These are phyloP conservation scores for Pisolithus orientalis DNA, from an alignment of 768 basidiomycete species.

Conservation along the genomic window DNA sequence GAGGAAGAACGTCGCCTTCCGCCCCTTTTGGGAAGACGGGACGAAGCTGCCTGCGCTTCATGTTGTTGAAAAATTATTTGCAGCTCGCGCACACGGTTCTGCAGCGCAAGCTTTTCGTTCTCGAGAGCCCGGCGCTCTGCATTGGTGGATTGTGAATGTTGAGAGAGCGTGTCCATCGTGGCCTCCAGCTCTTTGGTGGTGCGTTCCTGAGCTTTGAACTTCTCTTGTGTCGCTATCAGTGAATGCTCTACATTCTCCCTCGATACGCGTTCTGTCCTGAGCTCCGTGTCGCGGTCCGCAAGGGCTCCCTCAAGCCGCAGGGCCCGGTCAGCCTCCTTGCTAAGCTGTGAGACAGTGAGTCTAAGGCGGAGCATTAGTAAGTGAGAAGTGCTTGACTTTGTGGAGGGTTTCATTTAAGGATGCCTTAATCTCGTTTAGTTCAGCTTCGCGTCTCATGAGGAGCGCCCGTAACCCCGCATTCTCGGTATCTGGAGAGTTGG, in stretches of 20 bases:
- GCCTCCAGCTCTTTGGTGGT: conserved; percentile 50
- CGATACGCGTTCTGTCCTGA: conserved; percentile 47
- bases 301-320: conserved; percentile 49
- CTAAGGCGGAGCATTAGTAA: background rate
- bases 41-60: conserved; percentile 26
- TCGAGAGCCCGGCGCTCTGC: conserved; percentile 41
- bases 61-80: conserved; percentile 36
- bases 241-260: conserved; percentile 48
- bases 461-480: conserved; percentile 28
- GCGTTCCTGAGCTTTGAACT: conserved; percentile 43
- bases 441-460: conserved; percentile 31
- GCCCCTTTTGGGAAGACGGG: conserved; percentile 27
- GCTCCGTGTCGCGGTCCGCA: conserved; percentile 44
- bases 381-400: conserved; percentile 24
- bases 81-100: conserved; percentile 53
- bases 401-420: conserved; percentile 30
- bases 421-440: conserved; percentile 28
- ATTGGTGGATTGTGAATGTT: conserved; percentile 43
- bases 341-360: conserved; percentile 37
- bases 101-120: conserved; percentile 51
- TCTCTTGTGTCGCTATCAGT: conserved; percentile 42
- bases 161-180: conserved; percentile 48
- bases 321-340: conserved; percentile 49
- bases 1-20: conserved; percentile 56
- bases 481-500: conserved; percentile 26